Evolutionary conservation across 2,329 filamentous ascomycete genomes (phyloP).

Genomic region (Gliomastix tumulicola): DNA sequence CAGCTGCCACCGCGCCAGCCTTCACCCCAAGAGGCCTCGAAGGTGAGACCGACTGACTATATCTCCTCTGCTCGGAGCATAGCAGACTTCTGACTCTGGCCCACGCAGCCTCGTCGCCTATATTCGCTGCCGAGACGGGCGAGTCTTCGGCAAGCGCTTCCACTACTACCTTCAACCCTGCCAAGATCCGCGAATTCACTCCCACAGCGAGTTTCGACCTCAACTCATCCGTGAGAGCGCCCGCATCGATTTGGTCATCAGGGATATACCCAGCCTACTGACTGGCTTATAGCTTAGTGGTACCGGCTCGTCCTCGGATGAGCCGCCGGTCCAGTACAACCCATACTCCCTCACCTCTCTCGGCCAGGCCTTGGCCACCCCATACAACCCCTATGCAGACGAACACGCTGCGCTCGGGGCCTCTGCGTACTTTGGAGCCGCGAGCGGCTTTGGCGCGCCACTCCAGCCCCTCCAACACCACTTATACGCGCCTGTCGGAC

Average conservation of each 20-base stretch:
- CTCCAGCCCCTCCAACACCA: slow-evolving; percentile 78
- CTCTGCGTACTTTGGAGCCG: slow-evolving; percentile 62
- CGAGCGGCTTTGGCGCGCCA: slow-evolving; percentile 41
- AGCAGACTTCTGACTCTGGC: not conserved
- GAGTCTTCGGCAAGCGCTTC: not conserved
- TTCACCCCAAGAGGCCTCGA: slow-evolving; percentile 66
- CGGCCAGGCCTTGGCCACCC: slow-evolving; percentile 41
- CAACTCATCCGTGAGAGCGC: slow-evolving; percentile 35
- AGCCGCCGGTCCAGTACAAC: slow-evolving; percentile 43
- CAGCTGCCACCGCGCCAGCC: slow-evolving; percentile 80
- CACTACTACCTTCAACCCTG: slow-evolving; percentile 42
- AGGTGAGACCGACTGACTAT: slow-evolving; percentile 19
- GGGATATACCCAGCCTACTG: no score
- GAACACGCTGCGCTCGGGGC: slow-evolving; percentile 57
- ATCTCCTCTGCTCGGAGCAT: no score
- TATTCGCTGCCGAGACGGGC: not conserved
- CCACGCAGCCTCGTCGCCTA: not conserved
- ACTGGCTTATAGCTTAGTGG: no score
- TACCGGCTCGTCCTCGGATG: slow-evolving; percentile 37
- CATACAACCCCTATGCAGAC: slow-evolving; percentile 72
- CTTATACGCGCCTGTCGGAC: slow-evolving; percentile 80
- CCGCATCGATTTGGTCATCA: no score
- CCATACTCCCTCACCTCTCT: slow-evolving; percentile 57
- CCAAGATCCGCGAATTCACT: slow-evolving; percentile 52
- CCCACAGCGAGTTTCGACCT: slow-evolving; percentile 52